Base-by-base conservation (phyloP, 805 yeast species). In the Ogataea populi-albae region DNA sequence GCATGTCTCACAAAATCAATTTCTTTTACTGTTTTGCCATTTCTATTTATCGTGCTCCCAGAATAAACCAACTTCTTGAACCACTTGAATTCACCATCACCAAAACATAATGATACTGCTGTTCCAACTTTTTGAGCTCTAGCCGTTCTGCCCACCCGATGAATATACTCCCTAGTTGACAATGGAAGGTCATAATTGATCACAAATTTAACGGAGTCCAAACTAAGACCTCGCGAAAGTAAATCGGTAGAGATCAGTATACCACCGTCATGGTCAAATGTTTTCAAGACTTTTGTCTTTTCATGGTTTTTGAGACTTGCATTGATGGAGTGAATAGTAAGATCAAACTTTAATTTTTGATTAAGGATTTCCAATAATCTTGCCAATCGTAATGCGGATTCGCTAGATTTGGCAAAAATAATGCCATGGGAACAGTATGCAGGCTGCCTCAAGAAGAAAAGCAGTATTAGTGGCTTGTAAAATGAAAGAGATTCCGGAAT, bases 121-220 rank as follows among this genome's bases (percentile, higher is more conserved):
- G 66, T 64, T 55, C 99, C 99, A 1, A 47, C 34, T 23, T 79
- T 75, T 34, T 83, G 81, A 2, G 98, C 99, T 64, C 99, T 78
- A 2, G 98, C 97, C 0, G 98, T 89, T 66, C 99, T 80, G 26
- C 99, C 99, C 25, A 88, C 87, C 52, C 99, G 75, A 62, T 93
- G 99, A 18, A 93, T 87, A 49, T 93, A 93, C 50, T 93, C 98
- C 45, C 94, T 80, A 1, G 89, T 73, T 1, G 96, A 83, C 17
- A 77, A 70, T 16, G 99, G 98, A 36, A 88, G 60, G 55, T 93
- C 98, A 59, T 93, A 93, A 61, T 93, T 93, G 34, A 93, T 65
- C 9, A 93, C 96, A 43, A 77, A 75, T 28, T 76, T 69, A 32
- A 93, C 75, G 3, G 77, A 69, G 11, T 71, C 62, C 29, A 93